phyloP scores from a whole-genome alignment of 345 rosid species.

The Mercurialis annua region DNA sequence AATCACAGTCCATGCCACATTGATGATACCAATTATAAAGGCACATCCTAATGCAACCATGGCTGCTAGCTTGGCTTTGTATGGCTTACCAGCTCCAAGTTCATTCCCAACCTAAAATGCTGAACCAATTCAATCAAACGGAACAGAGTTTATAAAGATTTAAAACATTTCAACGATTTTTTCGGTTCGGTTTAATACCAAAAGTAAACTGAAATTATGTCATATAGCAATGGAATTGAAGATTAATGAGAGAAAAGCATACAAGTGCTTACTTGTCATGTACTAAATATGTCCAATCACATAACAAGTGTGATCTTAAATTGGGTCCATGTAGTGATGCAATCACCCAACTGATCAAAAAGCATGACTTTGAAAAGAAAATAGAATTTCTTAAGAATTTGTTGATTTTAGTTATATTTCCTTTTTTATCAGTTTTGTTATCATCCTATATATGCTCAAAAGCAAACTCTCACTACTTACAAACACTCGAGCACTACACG shows the following conservation, averaged over 20 bases:
- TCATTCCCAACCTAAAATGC: slow-evolving; percentile 86
- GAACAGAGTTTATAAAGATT: too few species aligned
- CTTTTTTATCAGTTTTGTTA: neutral
- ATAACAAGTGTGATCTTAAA: slow-evolving; percentile 22
- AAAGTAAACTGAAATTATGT: too few species aligned
- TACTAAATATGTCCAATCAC: slow-evolving; percentile 35
- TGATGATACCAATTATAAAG: slow-evolving; percentile 61
- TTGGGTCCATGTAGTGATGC: slow-evolving; percentile 30
- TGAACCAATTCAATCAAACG: too few species aligned
- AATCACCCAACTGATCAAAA: slow-evolving; percentile 26
- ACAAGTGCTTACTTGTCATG: slow-evolving; percentile 18
- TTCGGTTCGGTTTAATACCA: too few species aligned
- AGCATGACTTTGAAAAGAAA: slow-evolving; percentile 5
- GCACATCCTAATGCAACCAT: slow-evolving; percentile 85
- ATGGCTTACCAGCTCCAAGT: slow-evolving; percentile 90
- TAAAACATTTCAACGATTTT: too few species aligned
- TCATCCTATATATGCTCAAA: neutral
- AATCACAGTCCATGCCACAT: slow-evolving; percentile 74
- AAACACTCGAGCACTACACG: neutral
- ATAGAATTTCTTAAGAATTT: neutral
- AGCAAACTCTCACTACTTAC: neutral
- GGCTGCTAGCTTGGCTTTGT: slow-evolving; percentile 78
- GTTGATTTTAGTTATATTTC: neutral
- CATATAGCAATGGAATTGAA: slow-evolving; percentile 23
- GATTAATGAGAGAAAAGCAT: slow-evolving; percentile 19